Evolutionary conservation across 352 stramenopile species (phyloP).

Genomic region (Globisporangium sylvaticum): DNA sequence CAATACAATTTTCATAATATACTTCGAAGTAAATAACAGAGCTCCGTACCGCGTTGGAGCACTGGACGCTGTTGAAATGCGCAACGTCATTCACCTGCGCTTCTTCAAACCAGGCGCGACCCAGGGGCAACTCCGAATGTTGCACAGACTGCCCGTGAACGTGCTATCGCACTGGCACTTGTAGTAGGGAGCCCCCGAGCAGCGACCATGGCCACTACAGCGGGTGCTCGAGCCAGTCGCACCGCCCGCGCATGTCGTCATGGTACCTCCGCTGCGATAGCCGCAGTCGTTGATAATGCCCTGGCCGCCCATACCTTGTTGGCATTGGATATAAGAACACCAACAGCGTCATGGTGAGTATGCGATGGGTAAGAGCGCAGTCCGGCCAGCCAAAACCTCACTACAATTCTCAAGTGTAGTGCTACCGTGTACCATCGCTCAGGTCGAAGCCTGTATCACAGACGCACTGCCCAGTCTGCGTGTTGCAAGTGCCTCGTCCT

Average conservation of each 20-base stretch:
- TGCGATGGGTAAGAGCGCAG: too few species aligned
- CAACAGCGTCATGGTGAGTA: too few species aligned
- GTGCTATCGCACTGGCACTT: conserved; percentile 50
- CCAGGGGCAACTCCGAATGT: conserved; percentile 41
- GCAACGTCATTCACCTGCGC: conserved; percentile 40
- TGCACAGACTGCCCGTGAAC: conserved; percentile 59
- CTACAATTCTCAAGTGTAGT: background rate
- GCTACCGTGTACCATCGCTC: conserved; percentile 52
- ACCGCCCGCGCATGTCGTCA: conserved; percentile 41
- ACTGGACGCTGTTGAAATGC: conserved; percentile 49
- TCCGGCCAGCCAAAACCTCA: background rate
- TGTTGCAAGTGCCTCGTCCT: conserved; percentile 50
- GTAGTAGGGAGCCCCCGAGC: conserved; percentile 36
- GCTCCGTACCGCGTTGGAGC: conserved; percentile 57
- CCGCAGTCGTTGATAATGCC: conserved; percentile 40
- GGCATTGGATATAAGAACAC: background rate
- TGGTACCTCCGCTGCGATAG: conserved; percentile 33
- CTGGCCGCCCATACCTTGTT: conserved; percentile 20
- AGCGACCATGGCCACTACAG: conserved; percentile 61
- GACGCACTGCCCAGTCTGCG: conserved; percentile 37
- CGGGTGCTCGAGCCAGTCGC: conserved; percentile 8
- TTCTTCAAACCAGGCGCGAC: conserved; percentile 69
- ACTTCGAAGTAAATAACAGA: background rate
- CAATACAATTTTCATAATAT: too few species aligned
- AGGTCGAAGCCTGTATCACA: conserved; percentile 46